These are phyloP conservation scores for Styphnolobium japonicum DNA, from an alignment of 306 rosid genomes.

Conservation along the genomic window DNA sequence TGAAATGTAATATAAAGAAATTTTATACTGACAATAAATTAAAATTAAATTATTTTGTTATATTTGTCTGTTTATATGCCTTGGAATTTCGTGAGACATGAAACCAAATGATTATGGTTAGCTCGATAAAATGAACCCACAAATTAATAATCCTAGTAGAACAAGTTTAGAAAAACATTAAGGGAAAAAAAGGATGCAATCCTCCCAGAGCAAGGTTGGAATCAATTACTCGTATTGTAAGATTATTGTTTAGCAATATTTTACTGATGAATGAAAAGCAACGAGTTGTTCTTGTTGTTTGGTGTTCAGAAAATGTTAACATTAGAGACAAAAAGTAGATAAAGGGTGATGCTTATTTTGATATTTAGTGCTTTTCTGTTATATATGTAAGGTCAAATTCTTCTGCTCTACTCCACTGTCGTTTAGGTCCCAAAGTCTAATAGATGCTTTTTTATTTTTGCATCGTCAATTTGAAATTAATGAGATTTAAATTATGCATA, in stretches of 20 bases:
- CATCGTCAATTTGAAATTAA: background rate
- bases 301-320: conserved; percentile 2
- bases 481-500: background rate
- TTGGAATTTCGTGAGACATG: conserved; percentile 37
- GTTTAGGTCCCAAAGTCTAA: background rate
- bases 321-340: conserved; percentile 32
- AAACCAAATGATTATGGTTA: conserved; percentile 30
- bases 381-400: conserved; percentile 41
- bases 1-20: no score
- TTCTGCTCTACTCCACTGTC: conserved; percentile 43
- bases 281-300: conserved; percentile 3
- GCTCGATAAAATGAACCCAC: conserved; percentile 21
- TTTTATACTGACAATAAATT: no score
- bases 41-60: background rate
- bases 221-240: background rate
- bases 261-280: background rate
- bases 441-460: background rate
- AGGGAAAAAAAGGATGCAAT: no score
- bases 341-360: background rate
- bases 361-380: conserved; percentile 30
- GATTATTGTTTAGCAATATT: conserved; percentile 21
- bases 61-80: conserved; percentile 40
- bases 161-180: background rate
- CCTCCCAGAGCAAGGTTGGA: conserved; percentile 27
- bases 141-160: background rate